Base-by-base conservation (phyloP, 1,139 yeast species). In the Petasospora fabianii region DNA sequence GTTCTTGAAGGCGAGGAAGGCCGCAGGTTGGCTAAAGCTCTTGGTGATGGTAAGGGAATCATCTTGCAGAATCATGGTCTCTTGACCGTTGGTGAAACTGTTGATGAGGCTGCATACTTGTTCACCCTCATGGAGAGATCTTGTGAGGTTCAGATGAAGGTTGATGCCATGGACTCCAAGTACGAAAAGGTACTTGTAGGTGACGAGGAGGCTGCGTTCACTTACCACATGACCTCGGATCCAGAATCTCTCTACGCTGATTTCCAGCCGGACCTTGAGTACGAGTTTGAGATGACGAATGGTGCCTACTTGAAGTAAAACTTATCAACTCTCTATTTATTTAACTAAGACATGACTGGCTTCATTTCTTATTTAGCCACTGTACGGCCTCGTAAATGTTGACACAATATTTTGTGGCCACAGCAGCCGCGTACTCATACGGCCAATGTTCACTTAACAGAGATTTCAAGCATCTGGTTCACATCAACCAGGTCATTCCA, bases 91-190 rank as follows among this genome's bases (percentile, higher is more conserved):
- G 95, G 95, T 9, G 49, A 64, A 26, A 84, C 90, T 1, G 85
- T 84, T 10, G 95, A 84, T 55, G 95, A 84, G 63, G 95, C 95
- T 3, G 92, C 92, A 3, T 80, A 77, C 54, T 60, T 83, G 44
- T 84, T 77, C 60, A 72, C 80, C 0, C 65, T 82, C 45, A 65
- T 80, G 75, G 95, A 84, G 56, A 73, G 75, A 54, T 61, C 77
- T 9, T 84, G 95, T 58, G 75, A 83, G 53, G 75, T 76, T n/a
- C 94, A 84, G 60, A 62, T 84, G 51, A 61, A 75, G 45, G 88
- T 77, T 5, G 85, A 81, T 44, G 69, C 79, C 5, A 72, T 77
- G 5, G 68, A 64, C 20, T 56, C 60, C 24, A 50, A 55, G 32
- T 57, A 52, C 40, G 53, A 57, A 39, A 68, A 64, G 47, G 47